Percentiles rank a stretch among this genome's conserved stretches.
phyloP scores from a whole-genome alignment of 495 filamentous ascomycete species.

The Penicillium subrubescens region DNA sequence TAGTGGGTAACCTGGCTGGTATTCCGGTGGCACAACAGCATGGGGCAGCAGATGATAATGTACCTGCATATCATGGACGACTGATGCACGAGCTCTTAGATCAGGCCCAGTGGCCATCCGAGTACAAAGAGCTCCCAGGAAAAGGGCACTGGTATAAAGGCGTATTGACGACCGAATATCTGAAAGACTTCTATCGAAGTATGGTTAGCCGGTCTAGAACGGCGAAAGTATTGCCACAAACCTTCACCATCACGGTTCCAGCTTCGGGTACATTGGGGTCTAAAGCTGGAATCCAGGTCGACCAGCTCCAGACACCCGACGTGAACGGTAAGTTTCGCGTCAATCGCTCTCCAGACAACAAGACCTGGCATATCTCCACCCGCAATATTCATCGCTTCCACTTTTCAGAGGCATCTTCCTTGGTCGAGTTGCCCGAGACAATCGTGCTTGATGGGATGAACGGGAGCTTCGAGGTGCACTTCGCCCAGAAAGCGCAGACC shows the following conservation, averaged over 20 bases:
- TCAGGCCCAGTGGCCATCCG: constrained; percentile 40
- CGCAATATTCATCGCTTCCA: constrained; percentile 6
- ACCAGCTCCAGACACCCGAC: constrained; percentile 49
- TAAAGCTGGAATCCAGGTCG: constrained; percentile 51
- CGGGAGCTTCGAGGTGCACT: neutral
- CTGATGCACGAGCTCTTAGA: constrained; percentile 50
- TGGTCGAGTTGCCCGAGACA: neutral
- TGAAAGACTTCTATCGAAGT: constrained; percentile 46
- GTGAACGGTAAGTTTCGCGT: constrained; percentile 43
- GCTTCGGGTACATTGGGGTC: constrained; percentile 53
- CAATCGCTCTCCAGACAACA: constrained; percentile 9
- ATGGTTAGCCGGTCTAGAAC: neutral
- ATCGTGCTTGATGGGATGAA: neutral
- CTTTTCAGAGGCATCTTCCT: neutral
- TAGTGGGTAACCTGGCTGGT: constrained; percentile 52
- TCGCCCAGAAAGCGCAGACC: neutral
- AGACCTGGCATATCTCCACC: constrained; percentile 1
- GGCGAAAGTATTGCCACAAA: constrained; percentile 19
- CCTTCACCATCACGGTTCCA: constrained; percentile 50
- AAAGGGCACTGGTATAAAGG: constrained; percentile 58
- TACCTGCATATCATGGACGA: constrained; percentile 59
- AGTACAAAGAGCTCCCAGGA: constrained; percentile 53
- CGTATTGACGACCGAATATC: constrained; percentile 42
- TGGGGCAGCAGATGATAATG: constrained; percentile 59
- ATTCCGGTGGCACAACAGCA: constrained; percentile 62